Evolutionary conservation across 768 basidiomycete genomes (phyloP), one percentile per base, ranked within the genome.

Genomic region (Kwoniella heveanensis): DNA sequence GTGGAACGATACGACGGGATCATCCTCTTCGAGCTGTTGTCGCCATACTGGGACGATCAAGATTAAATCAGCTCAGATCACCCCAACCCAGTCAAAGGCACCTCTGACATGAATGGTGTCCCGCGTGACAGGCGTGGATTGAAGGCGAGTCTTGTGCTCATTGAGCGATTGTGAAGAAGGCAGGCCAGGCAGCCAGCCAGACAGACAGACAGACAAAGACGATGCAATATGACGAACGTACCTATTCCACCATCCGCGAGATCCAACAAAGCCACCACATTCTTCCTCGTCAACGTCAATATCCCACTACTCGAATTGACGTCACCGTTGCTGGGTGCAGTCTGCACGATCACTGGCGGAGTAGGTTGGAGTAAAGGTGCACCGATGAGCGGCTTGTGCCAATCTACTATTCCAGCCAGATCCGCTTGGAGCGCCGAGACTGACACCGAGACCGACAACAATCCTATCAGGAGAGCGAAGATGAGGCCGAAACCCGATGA

Each of bases 321-420:
- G 37, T 55, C 7, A n/a, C 24, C 32, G 29, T 53, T n/a, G 10
- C 39, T 17, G 3, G 39, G 39, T 44, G n/a, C 9, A 4, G 63
- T 21, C n/a, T 56, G 50, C 21, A 73, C 50, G 24, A 67, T 48
- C 29, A 56, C 57, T 19, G 83, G 77, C 0, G 92, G 91, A 6
- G 88, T 75, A 1, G 86, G 83, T 9, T 83, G 80, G 32, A 83
- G 78, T 2, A 88, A 82, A 0, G 91, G 90, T 3, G 88, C 84
- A 17, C 93, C 93, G 59, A 91, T 82, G 27, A 89, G 84, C 15
- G 83, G 79, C 69, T 86, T 89, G 79, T 96, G 85, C 93, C 93
- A 97, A 82, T 95, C 92, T 49, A 93, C 84, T 26, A 79, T 71
- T 22, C 80, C 80, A 1, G 79, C 80, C 7, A 80, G 64, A 30